Base-by-base conservation (phyloP, 2,329 filamentous ascomycete genomes). In the Alternaria sp. region DNA sequence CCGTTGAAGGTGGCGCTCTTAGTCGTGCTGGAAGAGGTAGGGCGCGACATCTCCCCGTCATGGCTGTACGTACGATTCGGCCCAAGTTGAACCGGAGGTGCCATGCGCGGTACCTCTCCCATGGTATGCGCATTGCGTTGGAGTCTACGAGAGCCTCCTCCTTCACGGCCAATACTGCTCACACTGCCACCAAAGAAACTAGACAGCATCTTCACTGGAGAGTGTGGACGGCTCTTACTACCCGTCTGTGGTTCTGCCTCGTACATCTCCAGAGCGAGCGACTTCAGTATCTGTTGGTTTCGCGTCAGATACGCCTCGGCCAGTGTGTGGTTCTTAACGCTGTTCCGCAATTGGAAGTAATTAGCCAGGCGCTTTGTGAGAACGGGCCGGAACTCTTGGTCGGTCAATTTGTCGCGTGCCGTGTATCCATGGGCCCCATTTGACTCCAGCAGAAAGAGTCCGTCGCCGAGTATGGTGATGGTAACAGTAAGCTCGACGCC, bases 181-280 rank as follows among this genome's bases (percentile, higher is more conserved):
- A 81, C 85, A 59, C 85, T 87, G 23, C 88, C 87, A 32, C 88
- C 87, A 71, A 96, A 88, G 57, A 97, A 88, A 74, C 87, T 97
- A 0, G 94, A 96, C 15, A 98, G 84, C 74, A 97, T 86, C 78
- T 97, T 98, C 51, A 96, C 92, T 0, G 95, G 94, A 1, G 94
- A 97, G n/a, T 90, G 88, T 5, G 89, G 89, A 10, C 95, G 86
- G 74, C 92, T 92, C 1, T 89, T 89, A n/a, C 69, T 69, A 25
- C 81, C 79, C 44, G 71, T 70, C 19, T 70, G 72, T 8, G 76
- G 77, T 88, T 91, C 73, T 90, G 64, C 88, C 0, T 86, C 85
- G 44, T 90, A 86, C 30, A 88, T 83, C 19, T 87, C 83, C 44
- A 92, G 83, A 50, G 86, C 87, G 23, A 97, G 82, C 5, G 89